phyloP scores from a whole-genome alignment of 2,329 filamentous ascomycete species.

The Cladosporium sp. region DNA sequence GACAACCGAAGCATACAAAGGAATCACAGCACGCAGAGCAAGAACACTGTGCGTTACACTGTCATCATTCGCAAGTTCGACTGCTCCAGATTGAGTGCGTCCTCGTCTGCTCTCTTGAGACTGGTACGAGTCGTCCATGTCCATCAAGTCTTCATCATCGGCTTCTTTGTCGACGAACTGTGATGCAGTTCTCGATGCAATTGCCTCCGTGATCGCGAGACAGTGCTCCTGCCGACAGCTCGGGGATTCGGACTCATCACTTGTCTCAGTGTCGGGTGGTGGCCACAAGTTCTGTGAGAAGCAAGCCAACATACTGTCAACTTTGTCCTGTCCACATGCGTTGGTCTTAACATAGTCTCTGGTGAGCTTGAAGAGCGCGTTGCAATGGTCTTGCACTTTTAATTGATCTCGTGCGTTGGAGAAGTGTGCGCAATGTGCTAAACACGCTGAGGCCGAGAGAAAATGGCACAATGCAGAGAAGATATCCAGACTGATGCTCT shows the following conservation, averaged over 20 bases:
- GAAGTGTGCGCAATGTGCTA: slow-evolving; percentile 31
- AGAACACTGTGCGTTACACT: slow-evolving; percentile 28
- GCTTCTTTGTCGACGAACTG: slow-evolving; percentile 49
- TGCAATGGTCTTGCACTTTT: slow-evolving; percentile 33
- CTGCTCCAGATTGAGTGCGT: slow-evolving; percentile 37
- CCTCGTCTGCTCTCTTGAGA: slow-evolving; percentile 57
- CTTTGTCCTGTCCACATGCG: slow-evolving; percentile 46
- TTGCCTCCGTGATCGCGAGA: slow-evolving; percentile 22
- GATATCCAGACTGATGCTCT: slow-evolving; percentile 15
- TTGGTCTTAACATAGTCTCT: slow-evolving; percentile 39
- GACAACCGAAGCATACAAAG: slow-evolving; percentile 30
- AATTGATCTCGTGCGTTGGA: slow-evolving; percentile 32
- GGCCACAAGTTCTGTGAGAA: slow-evolving; percentile 18
- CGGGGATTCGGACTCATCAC: background rate
- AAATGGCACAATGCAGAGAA: slow-evolving; percentile 19
- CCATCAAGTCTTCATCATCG: slow-evolving; percentile 55
- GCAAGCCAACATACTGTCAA: slow-evolving; percentile 38
- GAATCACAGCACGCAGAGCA: slow-evolving; percentile 27
- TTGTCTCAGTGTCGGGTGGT: background rate
- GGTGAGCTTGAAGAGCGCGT: slow-evolving; percentile 36
- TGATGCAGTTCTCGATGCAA: slow-evolving; percentile 26
- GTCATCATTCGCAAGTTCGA: slow-evolving; percentile 51
- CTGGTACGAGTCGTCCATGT: slow-evolving; percentile 66
- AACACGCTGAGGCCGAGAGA: slow-evolving; percentile 29
- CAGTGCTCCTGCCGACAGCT: slow-evolving; percentile 26